A percentile compares a stretch with the other conserved stretches of the same genome.
Conservation (phyloP, 2,329 filamentous ascomycete genomes). For the Orbilia oligospora region DNA sequence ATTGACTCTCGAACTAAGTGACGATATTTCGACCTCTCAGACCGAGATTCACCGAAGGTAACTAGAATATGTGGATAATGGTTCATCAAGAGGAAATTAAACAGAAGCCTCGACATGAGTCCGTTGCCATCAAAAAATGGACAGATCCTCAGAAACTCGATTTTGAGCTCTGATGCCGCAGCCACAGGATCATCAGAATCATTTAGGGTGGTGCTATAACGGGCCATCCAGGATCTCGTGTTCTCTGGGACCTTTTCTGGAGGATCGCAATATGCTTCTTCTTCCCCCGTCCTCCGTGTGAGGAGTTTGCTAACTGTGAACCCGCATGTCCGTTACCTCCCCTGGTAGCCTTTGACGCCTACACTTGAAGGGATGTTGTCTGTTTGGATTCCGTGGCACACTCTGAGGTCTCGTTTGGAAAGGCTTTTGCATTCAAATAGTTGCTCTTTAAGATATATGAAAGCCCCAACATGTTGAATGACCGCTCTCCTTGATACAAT, state of each 20-base stretch:
- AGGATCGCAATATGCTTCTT: not conserved
- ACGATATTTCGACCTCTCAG: constrained; percentile 1
- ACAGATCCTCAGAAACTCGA: constrained; percentile 28
- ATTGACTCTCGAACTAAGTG: constrained; percentile 20
- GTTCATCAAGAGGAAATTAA: constrained; percentile 16
- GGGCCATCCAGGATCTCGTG: not conserved
- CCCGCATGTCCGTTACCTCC: constrained; percentile 7
- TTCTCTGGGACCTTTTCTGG: not conserved
- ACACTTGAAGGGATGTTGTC: not conserved
- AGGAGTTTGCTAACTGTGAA: not conserved
- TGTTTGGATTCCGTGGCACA: constrained; percentile 10
- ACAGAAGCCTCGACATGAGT: constrained; percentile 19
- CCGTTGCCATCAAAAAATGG: constrained; percentile 47
- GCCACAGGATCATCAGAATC: constrained; percentile 9
- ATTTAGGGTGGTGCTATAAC: not conserved
- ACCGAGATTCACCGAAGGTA: constrained; percentile 6
- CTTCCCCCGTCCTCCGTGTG: not conserved
- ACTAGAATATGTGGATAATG: constrained; percentile 32
- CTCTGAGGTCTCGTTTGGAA: not conserved
- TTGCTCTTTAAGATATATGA: constrained; percentile 11
- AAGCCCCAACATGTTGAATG: constrained; percentile 33
- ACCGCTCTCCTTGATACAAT: constrained; percentile 1
- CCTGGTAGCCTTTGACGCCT: constrained; percentile 23
- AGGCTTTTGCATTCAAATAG: not conserved
- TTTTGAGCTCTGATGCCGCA: constrained; percentile 18